phyloP scores from a whole-genome alignment of 73 alveolate genomes.

The Effrenium voratum region DNA sequence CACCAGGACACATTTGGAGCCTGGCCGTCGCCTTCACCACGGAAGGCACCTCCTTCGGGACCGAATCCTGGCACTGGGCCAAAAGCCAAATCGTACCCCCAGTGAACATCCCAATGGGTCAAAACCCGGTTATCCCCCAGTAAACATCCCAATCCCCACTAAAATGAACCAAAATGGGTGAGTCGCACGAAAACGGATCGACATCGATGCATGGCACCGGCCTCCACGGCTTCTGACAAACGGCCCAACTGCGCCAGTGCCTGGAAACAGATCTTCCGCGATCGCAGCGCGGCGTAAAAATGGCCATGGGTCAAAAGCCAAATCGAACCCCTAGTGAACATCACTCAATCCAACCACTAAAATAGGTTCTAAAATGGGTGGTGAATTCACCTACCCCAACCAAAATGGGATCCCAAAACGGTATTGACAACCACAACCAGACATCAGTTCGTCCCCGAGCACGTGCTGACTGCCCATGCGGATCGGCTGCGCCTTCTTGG shows the following conservation, averaged over 20 bases:
- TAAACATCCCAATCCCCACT: background rate
- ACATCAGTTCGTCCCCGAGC: background rate
- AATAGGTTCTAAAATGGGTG: background rate
- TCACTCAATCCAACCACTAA: background rate
- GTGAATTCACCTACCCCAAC: no score
- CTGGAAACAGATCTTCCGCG: no score
- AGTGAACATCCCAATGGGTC: background rate
- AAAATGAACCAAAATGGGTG: background rate
- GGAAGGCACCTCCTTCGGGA: background rate
- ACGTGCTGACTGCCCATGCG: no score
- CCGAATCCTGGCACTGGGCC: background rate
- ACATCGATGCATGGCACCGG: no score
- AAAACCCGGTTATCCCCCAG: background rate
- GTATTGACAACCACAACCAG: background rate
- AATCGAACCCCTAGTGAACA: no score
- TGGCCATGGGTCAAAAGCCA: no score
- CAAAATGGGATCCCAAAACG: no score
- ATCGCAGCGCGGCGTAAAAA: no score
- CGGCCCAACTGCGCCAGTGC: slow-evolving; percentile 16
- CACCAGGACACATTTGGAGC: background rate
- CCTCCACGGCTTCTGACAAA: slow-evolving; percentile 56
- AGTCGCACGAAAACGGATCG: background rate
- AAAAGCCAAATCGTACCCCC: background rate
- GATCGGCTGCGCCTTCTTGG: slow-evolving; percentile 5
- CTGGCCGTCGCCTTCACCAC: slow-evolving; percentile 32